Evolutionary conservation across 805 yeast genomes (phyloP).

Genomic region (Starmerella kuoi): DNA sequence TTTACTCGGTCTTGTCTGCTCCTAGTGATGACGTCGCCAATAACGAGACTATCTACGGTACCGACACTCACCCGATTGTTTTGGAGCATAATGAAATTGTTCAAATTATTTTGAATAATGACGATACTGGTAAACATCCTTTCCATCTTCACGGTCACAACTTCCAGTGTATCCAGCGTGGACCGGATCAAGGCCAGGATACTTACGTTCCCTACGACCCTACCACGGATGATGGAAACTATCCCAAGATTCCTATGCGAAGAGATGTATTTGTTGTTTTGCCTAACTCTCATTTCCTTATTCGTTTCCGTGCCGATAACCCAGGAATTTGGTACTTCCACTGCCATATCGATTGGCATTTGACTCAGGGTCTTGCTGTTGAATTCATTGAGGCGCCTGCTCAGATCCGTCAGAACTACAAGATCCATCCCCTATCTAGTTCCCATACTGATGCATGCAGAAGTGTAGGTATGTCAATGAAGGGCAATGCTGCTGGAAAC

Average conservation of each 20-base stretch:
- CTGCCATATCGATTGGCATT: constrained; percentile 98
- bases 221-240: constrained; percentile 35
- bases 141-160: constrained; percentile 94
- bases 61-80: constrained; percentile 65
- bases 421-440: constrained; percentile 39
- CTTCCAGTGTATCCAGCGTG: constrained; percentile 70
- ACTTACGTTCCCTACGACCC: constrained; percentile 49
- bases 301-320: constrained; percentile 82
- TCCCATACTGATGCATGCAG: constrained; percentile 51
- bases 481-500: constrained; percentile 89
- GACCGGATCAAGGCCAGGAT: constrained; percentile 40
- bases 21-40: constrained; percentile 37
- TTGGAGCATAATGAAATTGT: constrained; percentile 54
- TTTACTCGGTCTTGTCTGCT: constrained; percentile 65
- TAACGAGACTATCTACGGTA: constrained; percentile 60
- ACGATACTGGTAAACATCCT: constrained; percentile 89
- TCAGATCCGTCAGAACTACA: constrained; percentile 42
- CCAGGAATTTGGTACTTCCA: constrained; percentile 99
- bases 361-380: constrained; percentile 83
- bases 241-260: constrained; percentile 65
- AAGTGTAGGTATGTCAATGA: constrained; percentile 38
- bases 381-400: constrained; percentile 73
- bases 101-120: constrained; percentile 73
- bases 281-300: constrained; percentile 73
- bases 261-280: constrained; percentile 73